Evolutionary conservation across 1,284 basidiomycete species (phyloP), one percentile per base, ranked within the genome.

Genomic region (Cryptococcus neoformans): DNA sequence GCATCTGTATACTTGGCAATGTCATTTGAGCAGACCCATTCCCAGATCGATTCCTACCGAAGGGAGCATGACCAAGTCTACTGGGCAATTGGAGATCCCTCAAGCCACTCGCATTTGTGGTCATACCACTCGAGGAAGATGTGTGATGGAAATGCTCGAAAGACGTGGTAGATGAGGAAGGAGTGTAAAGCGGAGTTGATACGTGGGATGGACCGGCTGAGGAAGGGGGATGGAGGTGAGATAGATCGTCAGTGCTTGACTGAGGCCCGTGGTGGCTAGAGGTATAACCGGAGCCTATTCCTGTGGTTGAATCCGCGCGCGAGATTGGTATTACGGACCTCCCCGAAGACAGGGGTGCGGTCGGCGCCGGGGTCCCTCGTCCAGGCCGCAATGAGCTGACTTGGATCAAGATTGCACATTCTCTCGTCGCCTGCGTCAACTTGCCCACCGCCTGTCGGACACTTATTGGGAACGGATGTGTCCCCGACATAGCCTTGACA

Each of bases 391-490:
- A 58, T 7, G 66, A 71, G 8, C 72, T 72, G 4, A 79, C 77
- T 55, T 76, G 74, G 21, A 80, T 69, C 49, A 78, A 58, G 42
- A 79, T 79, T 1, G 78, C 78, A 54, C 79, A 77, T 63, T 80
- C 79, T 51, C 78, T 65, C n/a, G 79, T 80, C 10, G 75, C 72
- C 62, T 78, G 76, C 11, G 79, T 79, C 16, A 80, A 63, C 54
- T 70, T 66, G 2, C 69, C 69, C 40, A 78, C 65, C 9, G 70
- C 68, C 51, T 73, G 72, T 34, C 77, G 66, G 6, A 78, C 70
- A 9, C 51, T 45, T 0, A 54, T 42, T 10, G 71, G 68, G 60
- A 77, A 74, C 7, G 60, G 54, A 52, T 79, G 74, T 37, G 69
- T 67, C n/a, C 65, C 60, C 35, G 74, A 77, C n/a, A 79, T 68